Evolutionary conservation across 2,329 filamentous ascomycete species (phyloP), one percentile per base, ranked within the genome.

Genomic region (Ophidiomyces ophidiicola): DNA sequence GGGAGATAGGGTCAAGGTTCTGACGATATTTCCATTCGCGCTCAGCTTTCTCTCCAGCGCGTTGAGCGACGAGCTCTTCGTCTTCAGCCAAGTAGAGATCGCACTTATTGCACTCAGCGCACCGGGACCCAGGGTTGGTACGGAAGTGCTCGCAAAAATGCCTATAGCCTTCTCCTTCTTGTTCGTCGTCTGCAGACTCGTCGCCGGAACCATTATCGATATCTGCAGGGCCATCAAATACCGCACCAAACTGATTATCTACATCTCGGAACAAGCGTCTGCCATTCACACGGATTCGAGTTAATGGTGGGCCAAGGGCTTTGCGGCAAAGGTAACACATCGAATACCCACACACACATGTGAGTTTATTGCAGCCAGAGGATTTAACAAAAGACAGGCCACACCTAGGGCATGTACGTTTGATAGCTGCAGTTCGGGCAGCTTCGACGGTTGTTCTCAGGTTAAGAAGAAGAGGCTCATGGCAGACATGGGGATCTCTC

Each of bases 91-190:
- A 59, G 50, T 75, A 76, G 7, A 88, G 68, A 53, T 86, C 85
- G 60, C 82, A 88, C 51, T 76, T 77, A 29, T 79, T 78, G 62
- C 90, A 96, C 57, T 92, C 77, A 1, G 59, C 69, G 57, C 90
- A 98, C 10, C 70, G 67, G 10, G 74, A 72, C 34, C 87, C 85
- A 0, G 81, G 83, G 45, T 82, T 73, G 6, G 83, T 80, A 6
- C 90, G 74, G 58, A 96, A 96, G 61, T 96, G 90, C 56, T 94
- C 82, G 58, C 90, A 98, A 55, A 94, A 98, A 60, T 98, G 90
- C 26, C 77, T 71, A 59, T 98, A 96, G 0, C 88, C 87, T 56
- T 87, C 80, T 2, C 64, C 62, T 35, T 73, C 66, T 33, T 42
- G 44, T 24, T 41, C 44, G 2, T 41, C 44, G 1, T 55, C 56